Evolutionary conservation across 768 basidiomycete genomes (phyloP).

Genomic region (Lactifluus echinatus): DNA sequence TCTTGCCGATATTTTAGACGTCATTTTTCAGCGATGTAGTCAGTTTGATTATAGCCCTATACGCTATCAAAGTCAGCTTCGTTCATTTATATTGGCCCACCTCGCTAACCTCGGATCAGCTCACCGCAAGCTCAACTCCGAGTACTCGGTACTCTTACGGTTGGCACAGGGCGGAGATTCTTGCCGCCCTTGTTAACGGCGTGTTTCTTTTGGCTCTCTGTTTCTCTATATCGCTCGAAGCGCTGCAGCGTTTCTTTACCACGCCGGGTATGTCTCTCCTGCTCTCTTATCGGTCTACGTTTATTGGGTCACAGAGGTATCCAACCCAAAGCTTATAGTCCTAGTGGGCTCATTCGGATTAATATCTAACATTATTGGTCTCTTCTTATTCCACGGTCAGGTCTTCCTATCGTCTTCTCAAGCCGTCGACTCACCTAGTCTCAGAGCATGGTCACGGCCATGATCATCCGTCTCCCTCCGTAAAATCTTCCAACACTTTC

Average conservation of each 20-base stretch:
- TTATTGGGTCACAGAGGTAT: slow-evolving; percentile 53
- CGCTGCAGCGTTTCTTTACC: slow-evolving; percentile 81
- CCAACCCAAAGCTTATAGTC: slow-evolving; percentile 81
- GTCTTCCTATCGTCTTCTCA: slow-evolving; percentile 2
- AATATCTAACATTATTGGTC: slow-evolving; percentile 83
- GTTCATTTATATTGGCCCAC: slow-evolving; percentile 6
- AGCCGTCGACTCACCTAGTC: neutral
- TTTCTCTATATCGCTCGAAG: slow-evolving; percentile 91
- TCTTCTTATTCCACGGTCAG: slow-evolving; percentile 92
- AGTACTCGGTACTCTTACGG: slow-evolving; percentile 89
- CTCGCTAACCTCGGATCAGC: slow-evolving; percentile 32
- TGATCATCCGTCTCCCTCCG: slow-evolving; percentile 16
- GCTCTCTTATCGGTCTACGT: neutral
- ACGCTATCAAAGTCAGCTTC: slow-evolving; percentile 69
- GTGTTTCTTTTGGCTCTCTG: slow-evolving; percentile 95
- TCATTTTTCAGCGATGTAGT: slow-evolving; percentile 73
- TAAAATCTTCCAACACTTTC: slow-evolving; percentile 10
- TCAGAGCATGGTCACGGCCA: slow-evolving; percentile 25
- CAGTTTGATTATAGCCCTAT: slow-evolving; percentile 90
- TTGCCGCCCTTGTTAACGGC: slow-evolving; percentile 92
- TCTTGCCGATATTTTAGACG: neutral
- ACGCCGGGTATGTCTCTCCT: slow-evolving; percentile 51
- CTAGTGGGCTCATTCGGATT: slow-evolving; percentile 86
- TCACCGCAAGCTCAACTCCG: slow-evolving; percentile 48
- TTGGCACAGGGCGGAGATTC: slow-evolving; percentile 97